Base-by-base conservation (phyloP, 208 protist genomes). In the Balamuthia mandrillaris region DNA sequence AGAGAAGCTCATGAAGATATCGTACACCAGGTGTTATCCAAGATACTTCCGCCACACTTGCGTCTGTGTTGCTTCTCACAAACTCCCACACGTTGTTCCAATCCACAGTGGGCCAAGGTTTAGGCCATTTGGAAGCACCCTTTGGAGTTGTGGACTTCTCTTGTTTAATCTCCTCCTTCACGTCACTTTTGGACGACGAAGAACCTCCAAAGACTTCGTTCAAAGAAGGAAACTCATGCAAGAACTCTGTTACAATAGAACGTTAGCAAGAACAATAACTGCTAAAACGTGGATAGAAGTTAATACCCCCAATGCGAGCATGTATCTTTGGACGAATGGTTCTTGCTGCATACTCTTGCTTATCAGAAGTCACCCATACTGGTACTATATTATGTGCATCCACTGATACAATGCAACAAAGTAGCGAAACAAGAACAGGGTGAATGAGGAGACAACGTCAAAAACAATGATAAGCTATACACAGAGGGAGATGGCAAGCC, bases 351-450 rank as follows among this genome's bases (percentile, higher is more conserved):
- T 89, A 87, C 77, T 91, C 87, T 35, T 86, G 87, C 49, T 91
- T 90, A 12, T 63, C 27, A 5, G 78, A 87, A 10, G 87, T 84
- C 3, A 45, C 49, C 88, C 88, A 91, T 12, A 85, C 44, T 0
- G 88, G 88, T 45, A 91, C 87, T 18, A 91, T 27, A 3, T 89
- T 89, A 39, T 89, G 87, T 31, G 85, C 85, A 63, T 88, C 88
- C 10, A 90, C 88, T 74, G 21, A 63, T 14, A 9, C 33, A 14
- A 63, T 12, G 31, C 31, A 60, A 7, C 6, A 7, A 60, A 7
- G 9, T 27, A 16, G 24, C 6, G 14, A 16, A 60, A 16, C 52
- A 33, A 27, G 9, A 27, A 4, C 3, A 4, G 18, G n/a, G 63
- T 45, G 41, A 51, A 42, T 5, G 10, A 45, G 3, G 7, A 21